phyloP scores from a whole-genome alignment of 1,284 basidiomycete species.

The Albatrellus sp. region DNA sequence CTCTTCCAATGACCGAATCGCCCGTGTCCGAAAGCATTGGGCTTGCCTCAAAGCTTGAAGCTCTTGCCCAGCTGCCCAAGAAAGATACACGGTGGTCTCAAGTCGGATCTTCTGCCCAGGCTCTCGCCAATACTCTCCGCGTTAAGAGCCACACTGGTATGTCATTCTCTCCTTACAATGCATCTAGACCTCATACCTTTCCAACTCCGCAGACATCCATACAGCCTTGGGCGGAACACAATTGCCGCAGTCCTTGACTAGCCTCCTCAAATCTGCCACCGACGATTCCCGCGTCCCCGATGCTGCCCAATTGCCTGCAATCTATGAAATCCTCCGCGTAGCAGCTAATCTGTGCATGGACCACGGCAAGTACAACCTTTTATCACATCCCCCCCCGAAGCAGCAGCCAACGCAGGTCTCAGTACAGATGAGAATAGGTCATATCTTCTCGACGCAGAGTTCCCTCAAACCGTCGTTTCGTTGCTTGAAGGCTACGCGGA shows the following conservation, averaged over 20 bases:
- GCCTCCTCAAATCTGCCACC: conserved; percentile 43
- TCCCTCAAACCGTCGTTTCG: conserved; percentile 52
- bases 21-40: background rate
- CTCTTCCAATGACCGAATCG: no score
- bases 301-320: conserved; percentile 29
- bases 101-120: conserved; percentile 37
- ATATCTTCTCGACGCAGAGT: conserved; percentile 51
- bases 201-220: conserved; percentile 48
- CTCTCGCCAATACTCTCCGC: conserved; percentile 50
- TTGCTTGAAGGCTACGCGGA: conserved; percentile 62
- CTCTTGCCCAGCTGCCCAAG: conserved; percentile 20
- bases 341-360: conserved; percentile 74
- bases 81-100: conserved; percentile 33
- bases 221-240: conserved; percentile 50
- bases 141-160: conserved; percentile 28
- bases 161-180: conserved; percentile 18
- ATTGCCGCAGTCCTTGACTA: conserved; percentile 50
- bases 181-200: conserved; percentile 1
- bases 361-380: conserved; percentile 37
- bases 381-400: background rate
- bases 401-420: conserved; percentile 2
- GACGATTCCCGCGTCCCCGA: conserved; percentile 33
- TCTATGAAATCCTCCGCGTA: conserved; percentile 60
- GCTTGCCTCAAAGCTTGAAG: conserved; percentile 19
- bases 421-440: conserved; percentile 51